Evolutionary conservation across 208 protist genomes (phyloP), one percentile per base, ranked within the genome.

Genomic region (Acanthamoeba lenticulata): DNA sequence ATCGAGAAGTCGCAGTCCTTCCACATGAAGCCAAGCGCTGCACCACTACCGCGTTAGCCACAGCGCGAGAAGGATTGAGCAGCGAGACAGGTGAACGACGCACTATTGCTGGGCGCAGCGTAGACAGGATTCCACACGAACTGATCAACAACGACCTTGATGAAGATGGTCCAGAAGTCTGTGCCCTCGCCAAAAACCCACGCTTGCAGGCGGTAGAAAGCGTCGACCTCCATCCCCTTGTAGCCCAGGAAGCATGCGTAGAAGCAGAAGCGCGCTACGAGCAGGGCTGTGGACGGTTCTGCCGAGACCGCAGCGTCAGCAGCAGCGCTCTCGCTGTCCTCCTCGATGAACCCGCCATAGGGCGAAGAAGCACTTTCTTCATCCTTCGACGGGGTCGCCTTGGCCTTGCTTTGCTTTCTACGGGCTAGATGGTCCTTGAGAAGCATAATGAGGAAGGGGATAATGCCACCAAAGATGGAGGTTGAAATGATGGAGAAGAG

Each of bases 1-100:
- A 57, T 13, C 4, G 40, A 67, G 55, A 90, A 90, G 83, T 90
- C 49, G 36, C 40, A 57, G 83, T 90, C 83, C 83, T 90, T 90
- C 83, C 83, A 90, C 83, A 90, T 90, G 49, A 90, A 90, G 19
- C 9, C 83, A 13, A 90, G 55, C 34, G 83, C 83, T 90, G 45
- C 21, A 47, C 21, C 32, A 79, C 11, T 27, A 13, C 60, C 69
- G 9, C 7, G 62, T 72, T 15, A 57, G 65, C 60, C 29, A 45
- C 0, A 90, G 29, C 19, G 34, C 17, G 1, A 2, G n/a, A 90
- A 40, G 65, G 21, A 88, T 13, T 52, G 45, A 60, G 17, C 21
- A 60, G 17, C 52, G 52, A 60, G 21, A 19, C 0, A 79, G 74
- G 38, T n/a, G 4, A 85, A 21, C 27, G 29, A 15, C 29, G 55